phyloP scores from a whole-genome alignment of 2,329 filamentous ascomycete species.

The Diaporthe aspalathi region DNA sequence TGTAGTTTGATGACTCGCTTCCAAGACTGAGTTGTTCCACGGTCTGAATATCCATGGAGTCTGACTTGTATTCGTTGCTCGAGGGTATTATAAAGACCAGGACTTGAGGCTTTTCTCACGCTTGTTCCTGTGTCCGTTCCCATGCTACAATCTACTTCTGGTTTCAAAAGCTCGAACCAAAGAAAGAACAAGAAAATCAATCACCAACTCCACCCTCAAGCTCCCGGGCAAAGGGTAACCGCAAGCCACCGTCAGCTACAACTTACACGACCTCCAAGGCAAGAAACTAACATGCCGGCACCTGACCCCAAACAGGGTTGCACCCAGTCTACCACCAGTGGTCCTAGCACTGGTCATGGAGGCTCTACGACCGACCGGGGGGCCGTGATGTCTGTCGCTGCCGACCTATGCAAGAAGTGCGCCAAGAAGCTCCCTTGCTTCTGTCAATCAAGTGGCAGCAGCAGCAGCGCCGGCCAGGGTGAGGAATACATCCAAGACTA shows the following conservation, averaged over 20 bases:
- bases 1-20: not conserved
- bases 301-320: not conserved
- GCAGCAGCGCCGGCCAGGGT: conserved; percentile 15
- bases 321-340: not conserved
- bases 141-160: not conserved
- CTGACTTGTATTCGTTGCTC: not conserved
- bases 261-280: not conserved
- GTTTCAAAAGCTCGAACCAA: not conserved
- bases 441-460: not conserved
- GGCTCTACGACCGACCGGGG: not conserved
- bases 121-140: not conserved
- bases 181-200: not conserved
- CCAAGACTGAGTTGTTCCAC: too few relatives aligned
- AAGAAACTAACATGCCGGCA: not conserved
- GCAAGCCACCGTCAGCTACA: too few relatives aligned
- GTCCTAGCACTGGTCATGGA: not conserved
- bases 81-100: not conserved
- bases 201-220: not conserved
- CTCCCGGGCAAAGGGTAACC: too few relatives aligned
- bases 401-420: not conserved
- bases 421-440: not conserved
- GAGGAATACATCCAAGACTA: not conserved
- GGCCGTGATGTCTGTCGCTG: not conserved
- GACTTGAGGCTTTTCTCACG: not conserved
- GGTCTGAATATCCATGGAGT: not conserved